phyloP scores from a whole-genome alignment of 2,329 filamentous ascomycete species.

The Cladosporium austrohemisphaericum region DNA sequence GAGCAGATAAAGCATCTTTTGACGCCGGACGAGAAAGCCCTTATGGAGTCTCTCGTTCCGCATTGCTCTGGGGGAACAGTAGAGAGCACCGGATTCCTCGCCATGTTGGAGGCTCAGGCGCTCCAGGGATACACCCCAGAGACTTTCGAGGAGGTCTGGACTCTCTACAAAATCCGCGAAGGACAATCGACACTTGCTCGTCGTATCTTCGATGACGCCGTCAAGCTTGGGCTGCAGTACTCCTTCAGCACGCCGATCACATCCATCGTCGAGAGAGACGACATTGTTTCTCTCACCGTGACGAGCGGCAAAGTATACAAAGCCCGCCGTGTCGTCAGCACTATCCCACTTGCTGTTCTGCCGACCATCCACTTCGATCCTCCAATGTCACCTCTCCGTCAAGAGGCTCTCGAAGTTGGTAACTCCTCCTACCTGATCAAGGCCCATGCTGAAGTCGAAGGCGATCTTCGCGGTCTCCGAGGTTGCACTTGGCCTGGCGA shows the following conservation, averaged over 20 bases:
- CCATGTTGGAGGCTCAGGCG: background rate
- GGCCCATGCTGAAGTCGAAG: background rate
- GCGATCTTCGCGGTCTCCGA: background rate
- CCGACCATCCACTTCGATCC: conserved; percentile 27
- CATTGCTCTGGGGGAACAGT: background rate
- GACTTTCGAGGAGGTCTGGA: background rate
- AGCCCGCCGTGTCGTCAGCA: conserved; percentile 20
- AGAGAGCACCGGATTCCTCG: background rate
- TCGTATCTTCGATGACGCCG: background rate
- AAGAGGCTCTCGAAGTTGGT: conserved; percentile 25
- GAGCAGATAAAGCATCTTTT: background rate
- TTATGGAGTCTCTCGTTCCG: background rate
- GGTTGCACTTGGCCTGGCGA: background rate
- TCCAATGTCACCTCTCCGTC: conserved; percentile 24
- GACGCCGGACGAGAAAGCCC: background rate
- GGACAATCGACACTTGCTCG: background rate
- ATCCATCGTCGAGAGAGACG: background rate
- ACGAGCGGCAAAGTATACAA: background rate
- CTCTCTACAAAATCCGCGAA: background rate
- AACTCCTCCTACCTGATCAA: too few species aligned
- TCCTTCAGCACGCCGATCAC: background rate
- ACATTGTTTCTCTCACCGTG: background rate
- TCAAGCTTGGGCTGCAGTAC: background rate
- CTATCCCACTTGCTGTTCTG: conserved; percentile 23
- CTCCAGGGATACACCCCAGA: background rate